These are phyloP conservation scores for Hymenoscyphus albidus DNA, from an alignment of 2,329 filamentous ascomycete species.

Conservation along the genomic window DNA sequence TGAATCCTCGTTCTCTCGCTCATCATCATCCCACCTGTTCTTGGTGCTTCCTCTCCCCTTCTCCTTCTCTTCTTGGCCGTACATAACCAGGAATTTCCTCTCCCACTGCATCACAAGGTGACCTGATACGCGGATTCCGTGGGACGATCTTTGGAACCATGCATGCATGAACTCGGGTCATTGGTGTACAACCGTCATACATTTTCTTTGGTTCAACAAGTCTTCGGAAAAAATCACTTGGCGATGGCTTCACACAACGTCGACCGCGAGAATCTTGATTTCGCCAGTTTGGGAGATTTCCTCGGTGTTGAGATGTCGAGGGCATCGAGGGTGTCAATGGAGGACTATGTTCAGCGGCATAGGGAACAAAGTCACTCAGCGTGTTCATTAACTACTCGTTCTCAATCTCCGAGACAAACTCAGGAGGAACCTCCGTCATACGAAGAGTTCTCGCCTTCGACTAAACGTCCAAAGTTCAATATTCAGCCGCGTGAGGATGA, in stretches of 20 bases:
- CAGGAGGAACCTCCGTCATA: constrained; percentile 8
- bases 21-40: neutral
- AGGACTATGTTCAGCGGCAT: constrained; percentile 8
- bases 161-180: constrained; percentile 8
- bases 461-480: constrained; percentile 22
- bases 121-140: constrained; percentile 5
- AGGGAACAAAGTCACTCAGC: constrained; percentile 1
- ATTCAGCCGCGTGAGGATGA: constrained; percentile 38
- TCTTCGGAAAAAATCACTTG: neutral
- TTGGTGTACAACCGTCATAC: neutral
- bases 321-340: constrained; percentile 4
- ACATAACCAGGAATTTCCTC: neutral
- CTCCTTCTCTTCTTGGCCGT: neutral
- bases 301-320: constrained; percentile 7
- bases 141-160: neutral
- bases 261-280: constrained; percentile 6
- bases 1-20: neutral
- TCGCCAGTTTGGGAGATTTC: constrained; percentile 6
- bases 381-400: constrained; percentile 2
- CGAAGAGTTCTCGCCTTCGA: constrained; percentile 6
- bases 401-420: neutral
- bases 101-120: neutral
- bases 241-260: constrained; percentile 6
- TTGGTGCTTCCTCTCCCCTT: neutral
- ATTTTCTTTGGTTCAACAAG: neutral